These are phyloP conservation scores for Beauveria sp. DNA, from an alignment of 2,329 filamentous ascomycete species.

Conservation along the genomic window DNA sequence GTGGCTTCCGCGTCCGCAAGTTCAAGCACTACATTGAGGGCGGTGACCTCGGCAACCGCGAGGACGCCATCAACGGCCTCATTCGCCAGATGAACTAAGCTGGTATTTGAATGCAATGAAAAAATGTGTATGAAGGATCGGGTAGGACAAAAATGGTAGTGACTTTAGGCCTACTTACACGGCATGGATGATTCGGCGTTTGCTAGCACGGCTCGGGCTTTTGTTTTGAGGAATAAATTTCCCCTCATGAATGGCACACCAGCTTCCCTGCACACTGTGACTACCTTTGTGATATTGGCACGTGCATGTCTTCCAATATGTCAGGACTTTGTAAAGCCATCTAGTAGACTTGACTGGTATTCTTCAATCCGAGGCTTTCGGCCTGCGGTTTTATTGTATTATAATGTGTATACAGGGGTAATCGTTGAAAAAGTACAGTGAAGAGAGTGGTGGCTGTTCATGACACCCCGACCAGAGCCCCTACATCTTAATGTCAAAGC, in stretches of 20 bases:
- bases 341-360: not conserved
- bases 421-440: conserved; percentile 1
- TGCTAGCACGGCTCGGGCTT: conserved; percentile 29
- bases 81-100: conserved; percentile 97
- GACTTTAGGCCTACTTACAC: conserved; percentile 6
- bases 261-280: conserved; percentile 25
- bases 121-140: conserved; percentile 24
- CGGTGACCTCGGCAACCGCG: conserved; percentile 96
- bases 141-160: conserved; percentile 9
- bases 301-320: conserved; percentile 1
- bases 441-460: conserved; percentile 7
- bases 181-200: conserved; percentile 28
- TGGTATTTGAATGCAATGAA: conserved; percentile 17
- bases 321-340: not conserved
- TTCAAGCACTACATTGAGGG: conserved; percentile 99
- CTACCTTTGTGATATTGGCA: conserved; percentile 7
- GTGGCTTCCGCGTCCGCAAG: conserved; percentile 93
- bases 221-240: conserved; percentile 28
- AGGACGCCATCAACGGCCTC: conserved; percentile 94
- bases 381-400: not conserved
- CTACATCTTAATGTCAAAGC: conserved; percentile 81
- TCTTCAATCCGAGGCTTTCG: not conserved
- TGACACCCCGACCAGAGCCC: not conserved
- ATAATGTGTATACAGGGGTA: not conserved
- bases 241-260: conserved; percentile 31